Percentiles rank a stretch among this genome's conserved stretches.
These are phyloP conservation scores for Nidula niveotomentosa DNA, from an alignment of 1,284 basidiomycete genomes.

Conservation along the genomic window DNA sequence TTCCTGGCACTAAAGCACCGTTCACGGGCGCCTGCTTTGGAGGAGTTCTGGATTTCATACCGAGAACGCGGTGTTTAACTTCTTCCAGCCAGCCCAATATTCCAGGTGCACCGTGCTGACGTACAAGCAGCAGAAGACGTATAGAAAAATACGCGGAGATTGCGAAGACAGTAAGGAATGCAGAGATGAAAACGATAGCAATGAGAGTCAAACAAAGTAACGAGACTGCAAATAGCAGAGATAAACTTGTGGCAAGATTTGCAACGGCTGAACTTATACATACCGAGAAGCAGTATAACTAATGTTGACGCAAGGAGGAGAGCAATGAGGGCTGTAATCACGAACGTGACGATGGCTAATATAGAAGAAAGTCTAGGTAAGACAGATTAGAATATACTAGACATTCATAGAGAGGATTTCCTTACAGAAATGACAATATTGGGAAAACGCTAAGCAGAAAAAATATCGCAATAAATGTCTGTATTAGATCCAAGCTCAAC, in stretches of 20 bases:
- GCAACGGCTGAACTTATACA: slow-evolving; percentile 3
- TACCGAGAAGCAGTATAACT: slow-evolving; percentile 24
- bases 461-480: slow-evolving; percentile 31
- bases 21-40: neutral
- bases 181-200: slow-evolving; percentile 13
- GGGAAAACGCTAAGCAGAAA: slow-evolving; percentile 18
- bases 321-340: slow-evolving; percentile 18
- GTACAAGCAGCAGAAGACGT: slow-evolving; percentile 29
- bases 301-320: slow-evolving; percentile 20
- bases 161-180: slow-evolving; percentile 11
- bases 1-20: neutral
- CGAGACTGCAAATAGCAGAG: slow-evolving; percentile 6
- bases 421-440: slow-evolving; percentile 14
- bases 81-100: slow-evolving; percentile 34
- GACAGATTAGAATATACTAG: neutral
- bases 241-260: no score
- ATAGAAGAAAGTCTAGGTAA: slow-evolving; percentile 19
- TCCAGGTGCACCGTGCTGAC: slow-evolving; percentile 30
- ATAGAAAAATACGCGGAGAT: slow-evolving; percentile 29
- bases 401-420: neutral
- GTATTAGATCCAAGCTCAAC: neutral
- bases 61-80: slow-evolving; percentile 18
- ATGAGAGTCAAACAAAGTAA: slow-evolving; percentile 12
- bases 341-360: slow-evolving; percentile 20
- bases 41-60: neutral